Base-by-base conservation (phyloP, 2,329 filamentous ascomycete species). In the Colletotrichum camelliae region DNA sequence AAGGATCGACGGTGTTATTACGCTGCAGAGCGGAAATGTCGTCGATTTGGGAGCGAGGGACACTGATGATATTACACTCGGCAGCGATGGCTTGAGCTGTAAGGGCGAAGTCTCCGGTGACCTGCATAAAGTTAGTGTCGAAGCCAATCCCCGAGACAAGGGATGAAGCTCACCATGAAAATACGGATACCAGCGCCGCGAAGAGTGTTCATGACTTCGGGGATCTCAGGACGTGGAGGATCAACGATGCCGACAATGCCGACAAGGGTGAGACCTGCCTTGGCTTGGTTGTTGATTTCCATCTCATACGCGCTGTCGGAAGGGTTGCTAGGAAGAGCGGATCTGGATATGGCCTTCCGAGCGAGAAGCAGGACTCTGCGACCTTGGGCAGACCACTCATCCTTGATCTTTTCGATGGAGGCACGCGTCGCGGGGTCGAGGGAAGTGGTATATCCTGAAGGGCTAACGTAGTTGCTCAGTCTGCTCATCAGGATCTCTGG, bases 171-270 rank as follows among this genome's bases (percentile, higher is more conserved):
- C 78, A 91, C 94, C 94, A 96, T 96, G 83, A 94, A 93, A 35
- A 95, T 92, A n/a, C 92, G 88, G 70, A 96, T 93, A 2, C 93
- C 93, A 5, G 94, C 94, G 2, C 90, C 87, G 15, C 93, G 90
- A 18, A 95, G 87, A 1, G 90, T 94, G n/a, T 86, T 85, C 57
- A 95, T 91, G 0, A 93, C 91, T 4, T 89, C 89, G 1, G 90
- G 91, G 5, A 95, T 95, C 81, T 96, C 94, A 0, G 92, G 89
- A 0, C 94, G 92, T 70, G 94, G 92, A 2, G 95, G 95, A 78
- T 96, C 95, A 67, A 95, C 94, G 37, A 97, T 92, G 55, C 93
- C 94, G 31, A 96, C 91, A 5, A 97, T 85, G 16, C 95, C 95
- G 31, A 94, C 91, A 77, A 96, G 91, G 0, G 89, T 91, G 37